Evolutionary conservation across 768 basidiomycete species (phyloP).

Genomic region (Lepiota venenata): DNA sequence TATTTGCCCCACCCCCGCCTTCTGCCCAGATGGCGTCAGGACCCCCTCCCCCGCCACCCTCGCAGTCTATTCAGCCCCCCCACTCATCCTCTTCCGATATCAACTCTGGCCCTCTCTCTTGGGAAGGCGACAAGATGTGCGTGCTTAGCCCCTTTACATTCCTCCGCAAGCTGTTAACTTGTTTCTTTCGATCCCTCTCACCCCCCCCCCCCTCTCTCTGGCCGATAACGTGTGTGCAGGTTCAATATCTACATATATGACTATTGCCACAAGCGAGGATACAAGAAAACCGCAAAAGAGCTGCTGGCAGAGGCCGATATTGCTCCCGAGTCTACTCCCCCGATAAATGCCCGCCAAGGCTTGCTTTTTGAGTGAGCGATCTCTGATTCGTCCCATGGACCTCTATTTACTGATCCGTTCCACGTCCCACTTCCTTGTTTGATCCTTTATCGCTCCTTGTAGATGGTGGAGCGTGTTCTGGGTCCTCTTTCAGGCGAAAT

Average conservation of each 20-base stretch:
- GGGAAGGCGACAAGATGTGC: slow-evolving; percentile 87
- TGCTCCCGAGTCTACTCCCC: slow-evolving; percentile 57
- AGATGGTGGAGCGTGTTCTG: slow-evolving; percentile 93
- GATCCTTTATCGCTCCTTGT: slow-evolving; percentile 9
- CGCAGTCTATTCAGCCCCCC: slow-evolving; percentile 19
- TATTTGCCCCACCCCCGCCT: background rate
- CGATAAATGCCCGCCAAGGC: slow-evolving; percentile 82
- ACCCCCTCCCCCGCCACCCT: slow-evolving; percentile 22
- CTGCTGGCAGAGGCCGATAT: slow-evolving; percentile 68
- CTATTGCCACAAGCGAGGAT: slow-evolving; percentile 81
- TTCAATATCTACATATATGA: slow-evolving; percentile 90
- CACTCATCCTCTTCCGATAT: slow-evolving; percentile 19
- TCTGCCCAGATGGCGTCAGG: slow-evolving; percentile 24
- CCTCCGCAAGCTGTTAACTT: slow-evolving; percentile 5
- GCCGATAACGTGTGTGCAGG: slow-evolving; percentile 39
- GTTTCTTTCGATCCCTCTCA: background rate
- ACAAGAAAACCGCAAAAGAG: slow-evolving; percentile 65
- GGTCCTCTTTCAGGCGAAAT: slow-evolving; percentile 82
- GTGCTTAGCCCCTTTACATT: slow-evolving; percentile 23
- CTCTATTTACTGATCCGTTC: slow-evolving; percentile 10
- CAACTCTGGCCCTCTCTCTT: slow-evolving; percentile 39
- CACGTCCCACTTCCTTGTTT: background rate
- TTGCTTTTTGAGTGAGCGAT: slow-evolving; percentile 73
- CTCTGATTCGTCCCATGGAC: slow-evolving; percentile 13
- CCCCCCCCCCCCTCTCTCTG: background rate